Conservation (phyloP, 305 asterid genomes). For the Striga hermonthica region DNA sequence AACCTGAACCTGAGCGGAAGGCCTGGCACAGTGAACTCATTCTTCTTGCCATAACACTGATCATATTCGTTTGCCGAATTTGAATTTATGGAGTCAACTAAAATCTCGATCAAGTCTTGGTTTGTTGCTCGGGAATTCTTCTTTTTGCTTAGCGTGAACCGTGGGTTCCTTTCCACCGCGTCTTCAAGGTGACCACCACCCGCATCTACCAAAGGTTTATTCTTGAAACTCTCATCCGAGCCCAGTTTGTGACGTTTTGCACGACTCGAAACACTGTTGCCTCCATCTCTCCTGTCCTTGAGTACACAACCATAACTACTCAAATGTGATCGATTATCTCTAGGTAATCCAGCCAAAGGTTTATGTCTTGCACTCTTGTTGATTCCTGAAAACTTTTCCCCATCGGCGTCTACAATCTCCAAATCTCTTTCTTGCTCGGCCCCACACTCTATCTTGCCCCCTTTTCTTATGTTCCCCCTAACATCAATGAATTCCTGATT, state of each 20-base stretch:
- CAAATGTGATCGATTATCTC: background rate
- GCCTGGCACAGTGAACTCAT: constrained; percentile 7
- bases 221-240: constrained; percentile 23
- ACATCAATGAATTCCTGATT: constrained; percentile 5
- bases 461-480: constrained; percentile 2
- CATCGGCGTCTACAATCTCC: background rate
- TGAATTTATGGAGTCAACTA: constrained; percentile 39
- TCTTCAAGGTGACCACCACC: background rate
- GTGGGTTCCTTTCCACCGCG: constrained; percentile 9
- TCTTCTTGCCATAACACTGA: constrained; percentile 25
- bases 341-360: constrained; percentile 8
- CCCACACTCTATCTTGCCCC: constrained; percentile 16
- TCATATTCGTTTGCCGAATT: constrained; percentile 23
- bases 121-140: constrained; percentile 10
- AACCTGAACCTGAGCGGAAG: constrained; percentile 52
- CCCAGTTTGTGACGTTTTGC: constrained; percentile 17
- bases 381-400: constrained; percentile 1
- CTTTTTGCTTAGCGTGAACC: constrained; percentile 18
- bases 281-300: constrained; percentile 8
- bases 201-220: constrained; percentile 28
- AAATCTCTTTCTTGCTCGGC: constrained; percentile 7
- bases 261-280: constrained; percentile 7
- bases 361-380: constrained; percentile 8
- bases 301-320: background rate
- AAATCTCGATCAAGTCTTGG: constrained; percentile 37